Conservation (phyloP, 1,284 basidiomycete genomes). For the Boletus semigastroideus region DNA sequence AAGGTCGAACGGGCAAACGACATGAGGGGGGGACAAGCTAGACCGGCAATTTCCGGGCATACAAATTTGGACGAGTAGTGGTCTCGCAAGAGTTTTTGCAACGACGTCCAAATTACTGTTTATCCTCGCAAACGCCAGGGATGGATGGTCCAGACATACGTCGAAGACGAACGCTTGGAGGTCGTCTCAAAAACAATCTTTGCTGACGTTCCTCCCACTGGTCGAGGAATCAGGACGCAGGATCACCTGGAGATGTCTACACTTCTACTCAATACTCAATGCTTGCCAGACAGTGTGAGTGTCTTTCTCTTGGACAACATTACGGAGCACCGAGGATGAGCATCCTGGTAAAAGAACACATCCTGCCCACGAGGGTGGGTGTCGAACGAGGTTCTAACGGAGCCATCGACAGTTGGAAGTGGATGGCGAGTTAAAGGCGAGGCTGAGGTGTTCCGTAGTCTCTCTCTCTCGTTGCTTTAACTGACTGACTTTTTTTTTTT, state of each 20-base stretch:
- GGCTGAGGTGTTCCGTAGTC: slow-evolving; percentile 58
- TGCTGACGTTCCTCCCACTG: slow-evolving; percentile 82
- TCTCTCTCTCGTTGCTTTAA: background rate
- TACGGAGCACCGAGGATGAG: slow-evolving; percentile 59
- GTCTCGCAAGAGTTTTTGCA: slow-evolving; percentile 13
- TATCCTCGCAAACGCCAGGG: slow-evolving; percentile 53
- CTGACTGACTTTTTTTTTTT: slow-evolving; percentile 2
- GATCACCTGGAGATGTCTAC: slow-evolving; percentile 84
- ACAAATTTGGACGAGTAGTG: slow-evolving; percentile 3
- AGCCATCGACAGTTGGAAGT: slow-evolving; percentile 49
- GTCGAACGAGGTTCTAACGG: slow-evolving; percentile 27
- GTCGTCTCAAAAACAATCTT: slow-evolving; percentile 85
- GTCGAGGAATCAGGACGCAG: slow-evolving; percentile 84
- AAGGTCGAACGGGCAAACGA: slow-evolving; percentile 59
- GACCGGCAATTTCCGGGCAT: slow-evolving; percentile 30
- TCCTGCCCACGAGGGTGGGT: slow-evolving; percentile 46
- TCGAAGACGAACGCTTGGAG: slow-evolving; percentile 56
- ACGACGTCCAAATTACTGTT: slow-evolving; percentile 81
- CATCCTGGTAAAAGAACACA: slow-evolving; percentile 85
- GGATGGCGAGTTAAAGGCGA: slow-evolving; percentile 81
- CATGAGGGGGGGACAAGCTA: slow-evolving; percentile 15
- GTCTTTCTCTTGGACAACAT: background rate
- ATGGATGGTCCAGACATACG: slow-evolving; percentile 86
- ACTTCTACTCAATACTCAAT: slow-evolving; percentile 10
- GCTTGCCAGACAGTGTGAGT: slow-evolving; percentile 11